Evolutionary conservation across 805 yeast genomes (phyloP), one percentile per base, ranked within the genome.

Genomic region (Ogataea philodendri): DNA sequence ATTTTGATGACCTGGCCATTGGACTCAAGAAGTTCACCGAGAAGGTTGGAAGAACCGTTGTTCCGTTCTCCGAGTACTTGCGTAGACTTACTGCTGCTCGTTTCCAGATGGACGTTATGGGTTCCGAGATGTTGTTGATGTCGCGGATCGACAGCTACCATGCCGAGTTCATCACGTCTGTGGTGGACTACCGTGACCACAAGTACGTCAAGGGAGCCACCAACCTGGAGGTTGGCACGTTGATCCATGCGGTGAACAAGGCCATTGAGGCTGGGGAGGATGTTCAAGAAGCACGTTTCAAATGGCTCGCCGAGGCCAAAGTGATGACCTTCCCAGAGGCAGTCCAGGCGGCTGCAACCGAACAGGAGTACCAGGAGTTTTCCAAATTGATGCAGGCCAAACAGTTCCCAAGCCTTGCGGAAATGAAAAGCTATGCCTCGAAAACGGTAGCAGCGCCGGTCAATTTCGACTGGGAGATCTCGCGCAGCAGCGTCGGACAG

Each of bases 21-120:
- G 84, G 84, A 23, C 78, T 81, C 28, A 78, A 78, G 59, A 72
- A 76, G 50, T 78, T 82, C 57, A 82, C 83, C 5, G 82, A 78
- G 52, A 51, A 76, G 21, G 72, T 77, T 18, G 84, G 84, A 4
- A 76, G 78, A 39, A 79, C 76, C 2, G 46, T 77, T 14, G 83
- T 78, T 5, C 82, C 84, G 8, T 69, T 78, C 2, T 64, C 74
- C 2, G 72, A 76, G 13, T 81, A 76, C 39, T 53, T 78, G 15
- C 60, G 76, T 26, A 58, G 84, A 32, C 54, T 77, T 23, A 54
- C 72, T 22, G 81, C 83, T 5, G 69, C 81, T 1, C 65, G 84
- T 46, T 59, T 77, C 48, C 84, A 77, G 49, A 74, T 81, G 79
- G 84, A 77, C 54, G 58, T 78, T 17, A 74, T 77, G 82, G 77